phyloP scores from a whole-genome alignment of 495 filamentous ascomycete genomes.

The Neurospora sublineolata region DNA sequence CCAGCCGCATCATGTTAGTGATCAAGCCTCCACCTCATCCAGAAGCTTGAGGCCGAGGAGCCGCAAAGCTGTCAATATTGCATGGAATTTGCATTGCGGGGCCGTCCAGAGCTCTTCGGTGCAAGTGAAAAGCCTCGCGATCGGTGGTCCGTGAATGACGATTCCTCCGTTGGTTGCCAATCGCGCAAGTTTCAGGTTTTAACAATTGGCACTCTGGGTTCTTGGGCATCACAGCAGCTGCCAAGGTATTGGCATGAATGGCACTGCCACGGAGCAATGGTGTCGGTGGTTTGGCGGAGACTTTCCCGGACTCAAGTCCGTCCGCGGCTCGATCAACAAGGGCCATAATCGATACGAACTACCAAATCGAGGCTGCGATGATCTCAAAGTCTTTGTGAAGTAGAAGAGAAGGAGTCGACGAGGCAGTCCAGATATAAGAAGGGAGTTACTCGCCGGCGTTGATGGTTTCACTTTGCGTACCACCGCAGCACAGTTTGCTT shows the following conservation, averaged over 20 bases:
- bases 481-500: neutral
- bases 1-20: neutral
- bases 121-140: neutral
- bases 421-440: neutral
- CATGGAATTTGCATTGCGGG: neutral
- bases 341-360: neutral
- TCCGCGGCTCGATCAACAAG: neutral
- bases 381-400: neutral
- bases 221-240: neutral
- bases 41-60: neutral
- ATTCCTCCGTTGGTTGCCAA: neutral
- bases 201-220: neutral
- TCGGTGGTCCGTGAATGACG: neutral
- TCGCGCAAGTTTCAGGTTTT: neutral
- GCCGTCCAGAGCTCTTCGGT: neutral
- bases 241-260: neutral
- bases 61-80: neutral
- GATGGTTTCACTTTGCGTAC: neutral
- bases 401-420: neutral
- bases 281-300: neutral
- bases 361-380: neutral
- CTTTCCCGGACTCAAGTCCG: neutral
- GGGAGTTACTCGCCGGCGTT: neutral
- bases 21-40: neutral
- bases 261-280: neutral